Percentiles rank a stretch among this genome's conserved stretches.
phyloP scores from a whole-genome alignment of 176 grass and related monocot genomes.

The Tuctoria greenei region DNA sequence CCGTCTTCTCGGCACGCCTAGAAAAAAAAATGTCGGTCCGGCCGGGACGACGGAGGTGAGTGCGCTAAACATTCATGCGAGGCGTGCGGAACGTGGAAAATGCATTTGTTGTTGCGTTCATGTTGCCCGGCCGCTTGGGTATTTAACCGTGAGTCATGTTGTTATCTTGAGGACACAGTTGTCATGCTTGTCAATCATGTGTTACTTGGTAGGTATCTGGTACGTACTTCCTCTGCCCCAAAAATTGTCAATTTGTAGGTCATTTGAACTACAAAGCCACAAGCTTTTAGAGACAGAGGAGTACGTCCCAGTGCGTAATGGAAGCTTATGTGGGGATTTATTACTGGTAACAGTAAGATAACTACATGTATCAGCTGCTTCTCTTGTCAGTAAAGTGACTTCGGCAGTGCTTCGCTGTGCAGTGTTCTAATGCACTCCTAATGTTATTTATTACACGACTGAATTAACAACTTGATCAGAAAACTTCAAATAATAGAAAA shows the following conservation, averaged over 20 bases:
- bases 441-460: neutral
- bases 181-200: no score
- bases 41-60: neutral
- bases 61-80: neutral
- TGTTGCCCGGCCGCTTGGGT: no score
- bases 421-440: neutral
- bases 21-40: slow-evolving; percentile 1
- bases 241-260: no score
- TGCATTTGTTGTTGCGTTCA: neutral
- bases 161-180: neutral
- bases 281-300: no score
- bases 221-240: no score
- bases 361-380: neutral
- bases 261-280: no score
- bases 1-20: slow-evolving; percentile 49
- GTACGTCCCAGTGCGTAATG: no score
- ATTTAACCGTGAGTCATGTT: no score
- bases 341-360: neutral
- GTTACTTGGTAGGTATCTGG: neutral
- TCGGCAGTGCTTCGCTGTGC: neutral
- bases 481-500: no score
- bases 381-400: slow-evolving; percentile 30
- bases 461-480: neutral
- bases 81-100: neutral
- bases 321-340: slow-evolving; percentile 18